Conservation (phyloP, 345 rosid genomes). For the Conringia planisiliqua region DNA sequence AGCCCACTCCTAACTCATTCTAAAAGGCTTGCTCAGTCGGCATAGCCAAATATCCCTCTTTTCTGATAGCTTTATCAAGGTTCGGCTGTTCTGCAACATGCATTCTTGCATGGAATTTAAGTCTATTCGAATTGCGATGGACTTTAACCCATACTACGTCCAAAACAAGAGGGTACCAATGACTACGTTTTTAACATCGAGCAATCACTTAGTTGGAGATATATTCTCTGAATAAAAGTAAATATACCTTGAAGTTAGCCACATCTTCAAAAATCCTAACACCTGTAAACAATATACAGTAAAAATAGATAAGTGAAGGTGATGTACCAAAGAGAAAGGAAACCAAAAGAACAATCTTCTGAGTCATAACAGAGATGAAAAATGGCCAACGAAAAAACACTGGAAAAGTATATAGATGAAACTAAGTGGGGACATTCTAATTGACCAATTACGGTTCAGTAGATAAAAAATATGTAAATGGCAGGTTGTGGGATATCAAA, state of each 20-base stretch:
- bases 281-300: conserved; percentile 49
- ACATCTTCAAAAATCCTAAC: conserved; percentile 92
- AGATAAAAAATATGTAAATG: not conserved
- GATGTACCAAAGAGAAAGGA: not conserved
- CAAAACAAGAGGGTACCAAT: not conserved
- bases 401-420: not conserved
- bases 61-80: not conserved
- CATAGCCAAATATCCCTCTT: not conserved
- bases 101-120: not conserved
- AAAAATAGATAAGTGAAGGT: not conserved
- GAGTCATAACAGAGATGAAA: conserved; percentile 5
- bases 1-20: not conserved
- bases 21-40: not conserved
- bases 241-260: conserved; percentile 69
- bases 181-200: not conserved
- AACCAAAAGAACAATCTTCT: conserved; percentile 1
- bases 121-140: not conserved
- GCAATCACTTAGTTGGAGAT: not conserved
- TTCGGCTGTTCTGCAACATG: not conserved
- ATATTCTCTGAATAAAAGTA: not conserved
- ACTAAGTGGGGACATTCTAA: conserved; percentile 1
- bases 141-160: not conserved
- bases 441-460: not conserved
- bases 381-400: not conserved
- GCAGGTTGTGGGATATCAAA: conserved; percentile 4